Percentiles rank a stretch among this genome's conserved stretches.
Evolutionary conservation across 2,329 filamentous ascomycete species (phyloP).

Genomic region (Arthroderma sp.): DNA sequence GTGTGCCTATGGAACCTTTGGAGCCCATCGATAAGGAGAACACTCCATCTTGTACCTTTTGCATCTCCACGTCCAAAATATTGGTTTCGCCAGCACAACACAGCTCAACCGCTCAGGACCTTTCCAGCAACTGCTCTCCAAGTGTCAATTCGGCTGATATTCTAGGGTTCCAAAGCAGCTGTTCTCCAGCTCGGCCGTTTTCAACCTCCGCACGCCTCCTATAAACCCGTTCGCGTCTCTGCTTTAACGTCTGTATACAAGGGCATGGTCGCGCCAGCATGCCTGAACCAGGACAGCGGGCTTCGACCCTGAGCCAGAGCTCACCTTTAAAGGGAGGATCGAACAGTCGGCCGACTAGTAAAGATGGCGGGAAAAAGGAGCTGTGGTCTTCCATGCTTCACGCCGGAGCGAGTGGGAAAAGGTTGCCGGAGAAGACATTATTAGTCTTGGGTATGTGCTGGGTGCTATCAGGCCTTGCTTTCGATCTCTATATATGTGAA

Average conservation of each 20-base stretch:
- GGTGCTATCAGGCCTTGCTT: background rate
- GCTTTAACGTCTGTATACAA: background rate
- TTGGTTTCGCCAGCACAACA: background rate
- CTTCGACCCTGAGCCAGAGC: slow-evolving; percentile 29
- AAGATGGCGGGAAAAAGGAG: slow-evolving; percentile 62
- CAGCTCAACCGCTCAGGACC: background rate
- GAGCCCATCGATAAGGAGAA: background rate
- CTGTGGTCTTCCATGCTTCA: slow-evolving; percentile 93
- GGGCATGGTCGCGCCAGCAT: slow-evolving; percentile 13
- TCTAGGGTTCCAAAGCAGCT: no score
- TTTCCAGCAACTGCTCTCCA: background rate
- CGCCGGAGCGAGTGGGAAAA: slow-evolving; percentile 77
- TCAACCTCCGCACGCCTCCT: background rate
- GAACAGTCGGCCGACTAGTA: slow-evolving; percentile 38
- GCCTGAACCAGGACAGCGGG: slow-evolving; percentile 28
- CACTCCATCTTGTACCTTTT: background rate
- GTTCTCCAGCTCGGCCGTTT: background rate
- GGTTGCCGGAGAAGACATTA: slow-evolving; percentile 82
- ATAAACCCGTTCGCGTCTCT: background rate
- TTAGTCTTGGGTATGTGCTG: slow-evolving; percentile 59
- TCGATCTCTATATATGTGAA: background rate
- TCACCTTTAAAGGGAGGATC: slow-evolving; percentile 23
- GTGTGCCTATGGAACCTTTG: background rate
- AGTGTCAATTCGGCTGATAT: background rate
- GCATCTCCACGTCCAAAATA: background rate